These are phyloP conservation scores for Cyberlindnera meyerae DNA, from an alignment of 805 yeast species.

Conservation along the genomic window DNA sequence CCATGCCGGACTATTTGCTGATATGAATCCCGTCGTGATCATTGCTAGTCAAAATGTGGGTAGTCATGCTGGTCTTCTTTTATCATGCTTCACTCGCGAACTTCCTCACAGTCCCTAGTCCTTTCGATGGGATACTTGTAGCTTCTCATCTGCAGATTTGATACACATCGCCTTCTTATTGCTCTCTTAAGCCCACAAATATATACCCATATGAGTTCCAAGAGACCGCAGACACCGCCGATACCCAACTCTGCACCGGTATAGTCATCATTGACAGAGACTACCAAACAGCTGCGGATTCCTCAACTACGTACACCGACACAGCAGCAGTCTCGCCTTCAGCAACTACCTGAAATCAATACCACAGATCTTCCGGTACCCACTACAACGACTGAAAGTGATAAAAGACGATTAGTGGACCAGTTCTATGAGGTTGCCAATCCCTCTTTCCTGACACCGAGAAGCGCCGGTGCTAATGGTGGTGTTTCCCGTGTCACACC, in stretches of 20 bases:
- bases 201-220: too few relatives aligned
- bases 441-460: constrained; percentile 4
- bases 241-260: constrained; percentile 17
- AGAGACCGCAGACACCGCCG: not conserved
- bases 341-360: constrained; percentile 6
- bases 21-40: too few relatives aligned
- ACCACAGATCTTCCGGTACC: constrained; percentile 1
- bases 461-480: not conserved
- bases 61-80: too few relatives aligned
- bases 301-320: constrained; percentile 10
- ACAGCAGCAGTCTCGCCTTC: constrained; percentile 1
- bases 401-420: constrained; percentile 16
- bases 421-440: constrained; percentile 16
- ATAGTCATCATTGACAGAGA: constrained; percentile 12
- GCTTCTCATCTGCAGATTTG: too few relatives aligned
- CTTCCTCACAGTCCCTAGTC: too few relatives aligned
- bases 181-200: too few relatives aligned
- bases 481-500: constrained; percentile 3
- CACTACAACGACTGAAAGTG: not conserved
- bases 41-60: too few relatives aligned
- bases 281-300: constrained; percentile 15
- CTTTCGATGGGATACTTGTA: too few relatives aligned
- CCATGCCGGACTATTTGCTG: too few relatives aligned
- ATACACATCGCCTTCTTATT: not conserved
- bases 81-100: too few relatives aligned